These are phyloP conservation scores for Xylariaceae sp. DNA, from an alignment of 2,329 filamentous ascomycete species.

Conservation along the genomic window DNA sequence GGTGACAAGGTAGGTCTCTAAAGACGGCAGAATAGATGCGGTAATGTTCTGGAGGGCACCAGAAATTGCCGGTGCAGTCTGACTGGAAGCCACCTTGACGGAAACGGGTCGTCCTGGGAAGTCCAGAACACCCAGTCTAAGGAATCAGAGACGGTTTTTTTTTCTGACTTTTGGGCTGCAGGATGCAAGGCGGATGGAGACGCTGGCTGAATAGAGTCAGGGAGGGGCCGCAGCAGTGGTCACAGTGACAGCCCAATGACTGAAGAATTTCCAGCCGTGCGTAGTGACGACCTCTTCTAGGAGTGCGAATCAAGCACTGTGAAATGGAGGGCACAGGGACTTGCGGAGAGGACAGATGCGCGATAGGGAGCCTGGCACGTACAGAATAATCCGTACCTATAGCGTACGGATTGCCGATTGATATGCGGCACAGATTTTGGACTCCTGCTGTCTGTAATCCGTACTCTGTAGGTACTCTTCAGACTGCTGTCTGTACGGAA, in stretches of 20 bases:
- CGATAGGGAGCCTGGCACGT: too few species aligned
- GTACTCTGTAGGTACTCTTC: too few species aligned
- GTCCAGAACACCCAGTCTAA: constrained; percentile 34
- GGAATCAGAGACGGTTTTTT: constrained; percentile 16
- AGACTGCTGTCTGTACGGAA: too few species aligned
- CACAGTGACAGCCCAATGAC: constrained; percentile 16
- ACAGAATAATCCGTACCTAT: too few species aligned
- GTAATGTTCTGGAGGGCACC: constrained; percentile 58
- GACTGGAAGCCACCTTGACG: constrained; percentile 59
- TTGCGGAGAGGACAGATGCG: constrained; percentile 1
- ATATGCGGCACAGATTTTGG: not conserved
- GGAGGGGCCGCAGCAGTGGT: constrained; percentile 14
- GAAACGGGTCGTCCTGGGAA: constrained; percentile 35
- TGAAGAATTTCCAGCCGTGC: constrained; percentile 17
- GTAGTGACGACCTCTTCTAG: constrained; percentile 11
- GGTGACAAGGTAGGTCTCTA: constrained; percentile 51
- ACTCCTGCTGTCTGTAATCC: not conserved
- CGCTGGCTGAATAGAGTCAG: constrained; percentile 3
- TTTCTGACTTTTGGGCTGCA: constrained; percentile 9
- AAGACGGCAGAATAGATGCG: constrained; percentile 42
- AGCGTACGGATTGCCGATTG: too few species aligned
- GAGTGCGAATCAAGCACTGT: constrained; percentile 13
- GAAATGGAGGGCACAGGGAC: constrained; percentile 5
- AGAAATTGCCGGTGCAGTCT: constrained; percentile 54
- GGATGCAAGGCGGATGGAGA: constrained; percentile 20